Evolutionary conservation across 2,329 filamentous ascomycete genomes (phyloP), one percentile per base, ranked within the genome.

Genomic region (Lachnellula arida): DNA sequence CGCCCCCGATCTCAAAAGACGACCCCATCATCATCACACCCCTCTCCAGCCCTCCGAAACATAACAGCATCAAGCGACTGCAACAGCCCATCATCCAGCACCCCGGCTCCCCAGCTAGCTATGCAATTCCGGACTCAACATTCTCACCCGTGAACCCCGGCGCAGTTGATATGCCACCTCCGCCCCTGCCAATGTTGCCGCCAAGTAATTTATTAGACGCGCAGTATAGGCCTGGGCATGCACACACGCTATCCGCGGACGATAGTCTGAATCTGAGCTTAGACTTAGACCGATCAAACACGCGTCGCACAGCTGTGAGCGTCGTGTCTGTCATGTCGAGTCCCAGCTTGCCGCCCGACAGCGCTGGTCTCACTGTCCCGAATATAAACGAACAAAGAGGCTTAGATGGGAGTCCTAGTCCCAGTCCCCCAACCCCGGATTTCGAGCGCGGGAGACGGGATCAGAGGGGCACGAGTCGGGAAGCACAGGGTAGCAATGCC

Each of bases 31-130:
- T 49, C 44, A 22, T 22, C 40, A 14, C 39, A 25, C 34, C 28
- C 32, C 34, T 17, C 22, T 32, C 22, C 15, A 19, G 17, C 11
- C 42, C 46, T 15, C 17, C 54, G 43, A 15, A 40, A 51, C 46
- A 44, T n/a, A 48, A 35, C 15, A 35, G 39, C 15, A 57, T 64
- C 19, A 60, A 60, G 43, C 51, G 60, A 8, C 55, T 61, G 3
- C 60, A 60, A 39, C 58, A 63, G 19, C 64, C 65, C 25, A 40
- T 54, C 2, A 44, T 68, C 1, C 57, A 61, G 4, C 65, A 67
- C 39, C 63, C 64, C 9, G 58, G 65, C 52, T 61, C 55, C 8
- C 61, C 65, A 49, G 63, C 65, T 28, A 57, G 60, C 2, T 67
- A 66, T 43, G 60, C 63, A 9, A 35, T 67, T 2, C 63, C 63